Conservation (phyloP, 805 yeast genomes). For the Candida methanosorbosa region DNA sequence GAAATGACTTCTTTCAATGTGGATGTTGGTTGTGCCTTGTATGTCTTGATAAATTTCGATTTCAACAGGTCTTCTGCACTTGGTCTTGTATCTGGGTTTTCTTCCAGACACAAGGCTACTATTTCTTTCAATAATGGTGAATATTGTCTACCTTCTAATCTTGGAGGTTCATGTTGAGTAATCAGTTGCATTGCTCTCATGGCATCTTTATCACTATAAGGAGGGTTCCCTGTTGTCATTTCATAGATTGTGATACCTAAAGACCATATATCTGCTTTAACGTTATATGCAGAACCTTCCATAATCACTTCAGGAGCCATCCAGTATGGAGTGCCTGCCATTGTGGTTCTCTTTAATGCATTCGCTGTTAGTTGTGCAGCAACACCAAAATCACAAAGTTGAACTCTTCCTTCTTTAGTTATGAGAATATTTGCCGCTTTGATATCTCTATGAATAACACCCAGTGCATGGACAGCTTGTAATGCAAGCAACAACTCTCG, state of each 20-base stretch:
- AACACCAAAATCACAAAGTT: constrained; percentile 95
- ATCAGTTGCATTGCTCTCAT: constrained; percentile 90
- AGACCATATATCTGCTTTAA: constrained; percentile 96
- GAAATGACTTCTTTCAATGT: constrained; percentile 67
- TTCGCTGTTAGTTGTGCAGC: constrained; percentile 85
- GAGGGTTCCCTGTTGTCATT: constrained; percentile 95
- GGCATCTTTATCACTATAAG: constrained; percentile 93
- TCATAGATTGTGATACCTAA: constrained; percentile 91
- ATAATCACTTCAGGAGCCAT: constrained; percentile 98
- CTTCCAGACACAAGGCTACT: constrained; percentile 88
- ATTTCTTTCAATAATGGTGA: constrained; percentile 73
- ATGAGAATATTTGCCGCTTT: constrained; percentile 94
- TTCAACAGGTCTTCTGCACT: constrained; percentile 77
- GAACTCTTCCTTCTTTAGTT: constrained; percentile 75
- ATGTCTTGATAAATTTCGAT: constrained; percentile 59
- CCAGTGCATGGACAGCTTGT: constrained; percentile 73
- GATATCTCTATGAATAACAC: constrained; percentile 92
- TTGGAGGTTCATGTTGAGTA: constrained; percentile 88
- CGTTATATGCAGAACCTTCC: constrained; percentile 82
- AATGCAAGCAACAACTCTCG: constrained; percentile 77
- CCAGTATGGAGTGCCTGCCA: constrained; percentile 97
- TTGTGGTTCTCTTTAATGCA: constrained; percentile 76
- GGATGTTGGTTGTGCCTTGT: constrained; percentile 51
- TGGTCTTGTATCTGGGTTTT: constrained; percentile 82
- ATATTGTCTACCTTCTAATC: constrained; percentile 85